Evolutionary conservation across 2,329 filamentous ascomycete genomes (phyloP).

Genomic region (Colletotrichum spaethianum): DNA sequence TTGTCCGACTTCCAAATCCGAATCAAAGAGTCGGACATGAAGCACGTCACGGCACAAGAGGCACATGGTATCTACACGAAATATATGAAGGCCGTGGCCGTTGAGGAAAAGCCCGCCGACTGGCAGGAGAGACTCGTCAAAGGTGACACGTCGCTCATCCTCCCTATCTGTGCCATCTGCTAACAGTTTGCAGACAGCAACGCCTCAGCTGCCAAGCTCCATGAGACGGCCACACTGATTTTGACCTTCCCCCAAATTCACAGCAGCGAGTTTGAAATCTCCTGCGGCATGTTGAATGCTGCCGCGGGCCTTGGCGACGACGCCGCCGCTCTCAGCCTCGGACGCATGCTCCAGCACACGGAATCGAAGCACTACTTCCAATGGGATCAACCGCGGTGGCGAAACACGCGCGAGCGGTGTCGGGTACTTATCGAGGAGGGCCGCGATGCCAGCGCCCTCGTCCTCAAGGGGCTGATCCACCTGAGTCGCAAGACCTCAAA

Average conservation of each 20-base stretch:
- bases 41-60: neutral
- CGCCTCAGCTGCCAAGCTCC: conserved; percentile 1
- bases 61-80: conserved; percentile 24
- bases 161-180: neutral
- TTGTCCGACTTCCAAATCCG: conserved; percentile 5
- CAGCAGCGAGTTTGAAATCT: conserved; percentile 18
- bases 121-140: conserved; percentile 19
- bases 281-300: conserved; percentile 47
- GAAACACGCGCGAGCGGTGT: conserved; percentile 48
- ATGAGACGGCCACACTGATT: conserved; percentile 19
- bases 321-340: conserved; percentile 47
- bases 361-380: conserved; percentile 36
- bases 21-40: neutral
- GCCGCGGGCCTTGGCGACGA: conserved; percentile 51
- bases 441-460: conserved; percentile 54
- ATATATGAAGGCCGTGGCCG: conserved; percentile 1
- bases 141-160: conserved; percentile 1
- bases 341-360: neutral
- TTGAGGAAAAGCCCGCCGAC: neutral
- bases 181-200: conserved; percentile 18
- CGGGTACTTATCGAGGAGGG: conserved; percentile 48
- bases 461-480: conserved; percentile 47
- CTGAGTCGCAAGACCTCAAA: neutral
- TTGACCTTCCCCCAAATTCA: neutral
- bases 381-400: conserved; percentile 41